Evolutionary conservation across 768 basidiomycete genomes (phyloP).

Genomic region (Boletus huronensis): DNA sequence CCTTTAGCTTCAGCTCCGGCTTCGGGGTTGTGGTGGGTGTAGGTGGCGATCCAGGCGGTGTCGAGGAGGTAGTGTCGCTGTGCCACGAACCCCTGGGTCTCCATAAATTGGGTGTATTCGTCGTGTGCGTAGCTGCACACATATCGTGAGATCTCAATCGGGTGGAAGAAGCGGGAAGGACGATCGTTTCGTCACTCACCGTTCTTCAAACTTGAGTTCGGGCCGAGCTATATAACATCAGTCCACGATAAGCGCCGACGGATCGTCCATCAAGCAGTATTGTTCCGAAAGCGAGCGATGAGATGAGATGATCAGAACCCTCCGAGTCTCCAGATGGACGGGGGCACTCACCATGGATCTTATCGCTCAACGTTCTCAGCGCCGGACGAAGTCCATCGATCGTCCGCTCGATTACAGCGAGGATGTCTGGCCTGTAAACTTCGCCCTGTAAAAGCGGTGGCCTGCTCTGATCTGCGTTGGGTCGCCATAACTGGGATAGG

Average conservation of each 20-base stretch:
- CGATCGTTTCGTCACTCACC: conserved; percentile 33
- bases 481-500: conserved; percentile 1
- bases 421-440: conserved; percentile 55
- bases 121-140: conserved; percentile 55
- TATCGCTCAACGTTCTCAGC: conserved; percentile 59
- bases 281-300: neutral
- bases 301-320: neutral
- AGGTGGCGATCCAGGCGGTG: conserved; percentile 75
- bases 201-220: conserved; percentile 65
- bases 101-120: conserved; percentile 63
- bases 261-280: no score
- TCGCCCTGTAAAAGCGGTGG: conserved; percentile 4
- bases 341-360: conserved; percentile 56
- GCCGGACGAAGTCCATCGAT: conserved; percentile 52
- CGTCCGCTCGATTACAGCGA: conserved; percentile 55
- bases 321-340: neutral
- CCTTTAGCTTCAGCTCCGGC: neutral
- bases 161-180: no score
- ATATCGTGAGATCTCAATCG: neutral
- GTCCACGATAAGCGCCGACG: neutral
- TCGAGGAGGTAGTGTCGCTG: conserved; percentile 56
- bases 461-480: neutral
- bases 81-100: conserved; percentile 61
- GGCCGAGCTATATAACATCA: conserved; percentile 61
- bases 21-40: conserved; percentile 34